A percentile compares a stretch with the other conserved stretches of the same genome.
Evolutionary conservation across 257 asterid species (phyloP).

Genomic region (Catharanthus roseus): DNA sequence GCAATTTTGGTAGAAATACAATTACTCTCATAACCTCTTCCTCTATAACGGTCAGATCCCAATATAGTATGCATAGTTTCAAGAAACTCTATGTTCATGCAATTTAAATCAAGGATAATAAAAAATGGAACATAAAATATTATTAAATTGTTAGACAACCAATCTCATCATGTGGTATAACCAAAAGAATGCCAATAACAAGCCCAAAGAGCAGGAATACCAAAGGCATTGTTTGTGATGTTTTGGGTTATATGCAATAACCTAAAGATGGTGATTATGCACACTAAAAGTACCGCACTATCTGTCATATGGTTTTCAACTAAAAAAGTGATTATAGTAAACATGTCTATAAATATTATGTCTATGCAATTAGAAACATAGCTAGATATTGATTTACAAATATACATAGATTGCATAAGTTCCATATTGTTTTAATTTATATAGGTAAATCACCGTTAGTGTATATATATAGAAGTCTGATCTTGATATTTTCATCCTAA

Average conservation of each 20-base stretch:
- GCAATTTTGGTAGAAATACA: not conserved
- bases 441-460: not conserved
- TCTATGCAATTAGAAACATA: not conserved
- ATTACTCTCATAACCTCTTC: not conserved
- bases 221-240: conserved; percentile 56
- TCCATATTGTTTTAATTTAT: not conserved
- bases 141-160: conserved; percentile 16
- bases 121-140: not conserved
- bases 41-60: not conserved
- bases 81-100: not conserved
- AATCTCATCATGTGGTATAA: conserved; percentile 76
- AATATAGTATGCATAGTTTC: not conserved
- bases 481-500: too few relatives aligned
- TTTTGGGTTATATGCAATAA: conserved; percentile 43
- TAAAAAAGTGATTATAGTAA: not conserved
- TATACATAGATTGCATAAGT: not conserved
- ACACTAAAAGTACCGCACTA: conserved; percentile 47
- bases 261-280: conserved; percentile 57
- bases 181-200: conserved; percentile 68
- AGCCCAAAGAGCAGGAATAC: conserved; percentile 59
- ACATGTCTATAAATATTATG: not conserved
- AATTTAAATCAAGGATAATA: not conserved
- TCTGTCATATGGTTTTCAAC: conserved; percentile 36
- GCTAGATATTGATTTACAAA: not conserved
- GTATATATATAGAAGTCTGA: too few relatives aligned